Evolutionary conservation across 2,329 filamentous ascomycete species (phyloP).

Genomic region (Neopestalotiopsis clavispora): DNA sequence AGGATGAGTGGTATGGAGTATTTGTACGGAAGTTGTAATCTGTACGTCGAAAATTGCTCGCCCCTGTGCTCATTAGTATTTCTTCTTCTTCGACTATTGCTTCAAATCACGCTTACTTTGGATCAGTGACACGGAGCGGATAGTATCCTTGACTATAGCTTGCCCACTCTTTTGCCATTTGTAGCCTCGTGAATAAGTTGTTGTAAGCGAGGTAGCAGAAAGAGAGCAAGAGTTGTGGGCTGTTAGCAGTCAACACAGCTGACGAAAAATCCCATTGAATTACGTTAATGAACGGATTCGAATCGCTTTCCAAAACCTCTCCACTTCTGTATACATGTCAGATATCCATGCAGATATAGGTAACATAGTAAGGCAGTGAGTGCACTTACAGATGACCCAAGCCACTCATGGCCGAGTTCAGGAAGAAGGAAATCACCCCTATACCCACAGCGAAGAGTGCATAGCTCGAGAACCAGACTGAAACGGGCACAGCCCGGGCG

Average conservation of each 20-base stretch:
- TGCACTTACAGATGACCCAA: not conserved
- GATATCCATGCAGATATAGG: not conserved
- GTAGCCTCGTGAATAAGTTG: slow-evolving; percentile 46
- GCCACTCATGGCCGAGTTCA: not conserved
- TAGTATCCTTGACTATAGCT: slow-evolving; percentile 34
- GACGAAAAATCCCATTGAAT: slow-evolving; percentile 16
- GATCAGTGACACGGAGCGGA: slow-evolving; percentile 41
- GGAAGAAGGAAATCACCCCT: not conserved
- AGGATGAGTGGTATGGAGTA: slow-evolving; percentile 43
- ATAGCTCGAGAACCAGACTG: not conserved
- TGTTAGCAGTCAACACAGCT: slow-evolving; percentile 36
- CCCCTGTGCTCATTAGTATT: not conserved
- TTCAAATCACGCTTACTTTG: slow-evolving; percentile 16
- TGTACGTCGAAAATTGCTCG: slow-evolving; percentile 41
- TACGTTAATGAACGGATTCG: slow-evolving; percentile 2
- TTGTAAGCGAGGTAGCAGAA: slow-evolving; percentile 45
- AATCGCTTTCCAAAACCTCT: slow-evolving; percentile 11
- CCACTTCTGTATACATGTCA: not conserved
- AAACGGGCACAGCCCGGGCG: slow-evolving; percentile 18
- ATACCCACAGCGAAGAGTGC: slow-evolving; percentile 1
- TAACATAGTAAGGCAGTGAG: not conserved
- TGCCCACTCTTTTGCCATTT: slow-evolving; percentile 47
- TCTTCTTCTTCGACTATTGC: not conserved
- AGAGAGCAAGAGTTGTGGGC: slow-evolving; percentile 45
- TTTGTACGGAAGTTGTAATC: slow-evolving; percentile 45